Percentiles rank a stretch among this genome's conserved stretches.
Conservation (phyloP, 2,329 filamentous ascomycete genomes). For the Cadophora gregata region DNA sequence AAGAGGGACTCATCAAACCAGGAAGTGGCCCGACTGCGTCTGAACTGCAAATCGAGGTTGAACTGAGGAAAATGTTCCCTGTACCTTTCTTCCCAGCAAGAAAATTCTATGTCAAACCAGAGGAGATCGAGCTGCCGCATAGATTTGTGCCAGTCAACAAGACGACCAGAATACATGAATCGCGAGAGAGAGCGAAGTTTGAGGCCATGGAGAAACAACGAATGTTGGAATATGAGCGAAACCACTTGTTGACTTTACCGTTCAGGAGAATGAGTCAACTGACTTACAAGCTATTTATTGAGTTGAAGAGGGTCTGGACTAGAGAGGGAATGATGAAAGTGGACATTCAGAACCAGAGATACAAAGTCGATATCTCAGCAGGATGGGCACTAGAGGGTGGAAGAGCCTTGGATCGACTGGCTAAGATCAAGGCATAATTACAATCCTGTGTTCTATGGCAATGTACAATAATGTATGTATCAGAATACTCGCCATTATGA, state of each 20-base stretch:
- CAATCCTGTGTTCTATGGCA: neutral
- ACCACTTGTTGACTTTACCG: constrained; percentile 62
- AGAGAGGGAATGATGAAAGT: constrained; percentile 63
- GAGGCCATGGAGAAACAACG: constrained; percentile 45
- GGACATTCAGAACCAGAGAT: constrained; percentile 53
- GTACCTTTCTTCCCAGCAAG: constrained; percentile 40
- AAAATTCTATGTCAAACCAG: constrained; percentile 35
- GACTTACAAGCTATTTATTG: constrained; percentile 44
- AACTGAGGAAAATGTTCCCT: constrained; percentile 43
- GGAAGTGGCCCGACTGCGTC: neutral
- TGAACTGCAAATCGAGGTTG: constrained; percentile 57
- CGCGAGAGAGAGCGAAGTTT: constrained; percentile 45
- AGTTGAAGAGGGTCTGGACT: constrained; percentile 57
- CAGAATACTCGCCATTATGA: neutral
- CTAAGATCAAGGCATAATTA: constrained; percentile 43
- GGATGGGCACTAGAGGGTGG: constrained; percentile 66
- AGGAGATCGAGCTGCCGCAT: constrained; percentile 32
- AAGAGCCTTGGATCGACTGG: constrained; percentile 61
- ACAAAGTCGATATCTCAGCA: constrained; percentile 63
- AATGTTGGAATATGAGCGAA: constrained; percentile 55
- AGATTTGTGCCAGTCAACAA: constrained; percentile 42
- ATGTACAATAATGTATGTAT: neutral
- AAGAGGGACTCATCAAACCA: constrained; percentile 21
- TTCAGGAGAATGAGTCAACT: constrained; percentile 56
- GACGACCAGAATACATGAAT: constrained; percentile 36